These are phyloP conservation scores for Hypoxylon lenormandii DNA, from an alignment of 495 filamentous ascomycete species.

Conservation along the genomic window DNA sequence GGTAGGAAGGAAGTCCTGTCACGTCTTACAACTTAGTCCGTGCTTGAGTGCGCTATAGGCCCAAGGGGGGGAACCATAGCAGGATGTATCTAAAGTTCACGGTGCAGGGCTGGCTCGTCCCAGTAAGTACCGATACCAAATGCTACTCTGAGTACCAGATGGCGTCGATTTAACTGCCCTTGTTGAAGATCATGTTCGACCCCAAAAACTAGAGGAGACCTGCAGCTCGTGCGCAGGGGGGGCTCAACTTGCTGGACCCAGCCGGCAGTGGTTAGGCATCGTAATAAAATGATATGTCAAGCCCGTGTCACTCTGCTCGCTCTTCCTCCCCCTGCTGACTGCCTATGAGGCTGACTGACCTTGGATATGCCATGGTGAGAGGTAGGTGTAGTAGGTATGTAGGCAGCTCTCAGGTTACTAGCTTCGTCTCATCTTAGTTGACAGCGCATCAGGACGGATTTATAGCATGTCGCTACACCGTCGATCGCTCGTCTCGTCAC, in stretches of 20 bases:
- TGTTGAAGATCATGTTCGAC: conserved; percentile 48
- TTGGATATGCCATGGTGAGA: conserved; percentile 31
- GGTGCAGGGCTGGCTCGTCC: conserved; percentile 33
- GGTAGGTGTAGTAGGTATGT: conserved; percentile 12
- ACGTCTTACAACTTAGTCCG: conserved; percentile 31
- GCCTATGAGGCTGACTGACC: conserved; percentile 43
- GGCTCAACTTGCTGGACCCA: conserved; percentile 41
- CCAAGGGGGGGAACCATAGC: neutral
- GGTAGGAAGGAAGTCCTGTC: conserved; percentile 25
- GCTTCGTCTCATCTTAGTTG: conserved; percentile 32
- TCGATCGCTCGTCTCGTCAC: conserved; percentile 33
- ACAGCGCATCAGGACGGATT: conserved; percentile 23
- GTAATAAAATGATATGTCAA: conserved; percentile 46
- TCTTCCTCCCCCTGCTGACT: conserved; percentile 19
- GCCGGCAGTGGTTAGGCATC: conserved; percentile 27
- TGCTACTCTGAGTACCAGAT: conserved; percentile 45
- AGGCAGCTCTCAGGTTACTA: conserved; percentile 27
- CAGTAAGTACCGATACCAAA: conserved; percentile 46
- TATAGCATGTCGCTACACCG: conserved; percentile 31
- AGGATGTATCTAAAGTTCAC: conserved; percentile 44
- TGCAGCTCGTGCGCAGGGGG: conserved; percentile 42
- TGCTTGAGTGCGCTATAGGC: conserved; percentile 20
- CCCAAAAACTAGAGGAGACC: conserved; percentile 38
- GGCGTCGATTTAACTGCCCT: conserved; percentile 33
- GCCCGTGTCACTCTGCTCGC: conserved; percentile 21